Conservation (phyloP, 495 filamentous ascomycete species). For the Pseudomonodictys pantanalensis region DNA sequence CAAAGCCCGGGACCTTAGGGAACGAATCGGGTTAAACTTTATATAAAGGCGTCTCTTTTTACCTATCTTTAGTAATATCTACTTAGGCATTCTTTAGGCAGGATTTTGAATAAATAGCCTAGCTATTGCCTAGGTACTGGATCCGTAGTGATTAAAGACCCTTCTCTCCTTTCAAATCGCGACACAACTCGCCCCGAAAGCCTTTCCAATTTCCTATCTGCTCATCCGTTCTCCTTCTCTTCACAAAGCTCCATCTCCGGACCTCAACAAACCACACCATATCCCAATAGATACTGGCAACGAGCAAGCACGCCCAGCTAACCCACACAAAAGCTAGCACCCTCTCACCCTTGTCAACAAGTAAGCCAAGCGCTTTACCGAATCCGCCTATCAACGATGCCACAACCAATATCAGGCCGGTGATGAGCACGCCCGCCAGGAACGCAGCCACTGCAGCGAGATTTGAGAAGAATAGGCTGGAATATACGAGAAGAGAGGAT, state of each 20-base stretch:
- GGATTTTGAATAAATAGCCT: too few relatives aligned
- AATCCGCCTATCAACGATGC: background rate
- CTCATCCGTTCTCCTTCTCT: background rate
- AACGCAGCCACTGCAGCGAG: background rate
- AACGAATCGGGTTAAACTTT: too few relatives aligned
- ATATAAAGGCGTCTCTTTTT: too few relatives aligned
- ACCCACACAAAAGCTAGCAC: slow-evolving; percentile 11
- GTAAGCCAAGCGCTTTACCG: background rate
- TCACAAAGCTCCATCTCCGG: slow-evolving; percentile 15
- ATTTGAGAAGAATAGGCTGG: background rate
- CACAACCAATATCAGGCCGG: background rate
- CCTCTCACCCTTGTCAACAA: background rate
- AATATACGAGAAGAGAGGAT: slow-evolving; percentile 5
- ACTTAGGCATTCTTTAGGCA: too few relatives aligned
- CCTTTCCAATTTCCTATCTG: slow-evolving; percentile 16
- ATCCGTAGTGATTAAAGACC: background rate
- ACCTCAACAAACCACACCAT: slow-evolving; percentile 26
- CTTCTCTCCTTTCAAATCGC: slow-evolving; percentile 11
- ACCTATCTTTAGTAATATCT: too few relatives aligned
- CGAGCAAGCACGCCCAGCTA: background rate
- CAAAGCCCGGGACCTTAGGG: too few relatives aligned
- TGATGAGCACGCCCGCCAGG: background rate
- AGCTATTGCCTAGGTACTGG: too few relatives aligned
- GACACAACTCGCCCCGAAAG: background rate
- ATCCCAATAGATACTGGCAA: slow-evolving; percentile 8